A percentile compares a stretch with the other conserved stretches of the same genome.
These are phyloP conservation scores for Leccinum incarnatum DNA, from an alignment of 768 basidiomycete genomes.

Conservation along the genomic window DNA sequence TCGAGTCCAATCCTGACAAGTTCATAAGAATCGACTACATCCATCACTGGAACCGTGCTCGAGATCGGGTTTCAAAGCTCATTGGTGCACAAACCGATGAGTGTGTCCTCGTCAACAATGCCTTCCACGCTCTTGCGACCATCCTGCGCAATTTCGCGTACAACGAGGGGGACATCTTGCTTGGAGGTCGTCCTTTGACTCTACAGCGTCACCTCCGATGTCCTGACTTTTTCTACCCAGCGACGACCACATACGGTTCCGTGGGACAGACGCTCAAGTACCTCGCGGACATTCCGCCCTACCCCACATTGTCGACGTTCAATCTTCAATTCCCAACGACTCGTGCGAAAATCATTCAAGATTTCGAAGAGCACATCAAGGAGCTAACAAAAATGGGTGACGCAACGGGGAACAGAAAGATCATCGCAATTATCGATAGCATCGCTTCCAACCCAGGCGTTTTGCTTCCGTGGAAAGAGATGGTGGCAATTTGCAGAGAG, in stretches of 20 bases:
- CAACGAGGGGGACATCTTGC: slow-evolving; percentile 57
- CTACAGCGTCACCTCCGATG: not conserved
- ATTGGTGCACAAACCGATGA: slow-evolving; percentile 56
- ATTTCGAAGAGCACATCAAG: slow-evolving; percentile 42
- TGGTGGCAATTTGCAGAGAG: slow-evolving; percentile 61
- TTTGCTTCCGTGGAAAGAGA: slow-evolving; percentile 66
- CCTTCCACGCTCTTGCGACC: slow-evolving; percentile 50
- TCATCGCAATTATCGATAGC: slow-evolving; percentile 68
- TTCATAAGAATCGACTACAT: slow-evolving; percentile 44
- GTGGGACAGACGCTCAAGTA: slow-evolving; percentile 50
- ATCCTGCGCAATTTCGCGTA: slow-evolving; percentile 59
- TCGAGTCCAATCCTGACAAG: slow-evolving; percentile 56
- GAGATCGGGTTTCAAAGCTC: slow-evolving; percentile 45
- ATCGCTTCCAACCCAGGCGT: slow-evolving; percentile 63
- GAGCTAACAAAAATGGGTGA: slow-evolving; percentile 25
- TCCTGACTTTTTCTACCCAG: slow-evolving; percentile 30
- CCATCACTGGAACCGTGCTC: slow-evolving; percentile 36
- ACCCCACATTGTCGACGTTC: slow-evolving; percentile 44
- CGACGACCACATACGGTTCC: slow-evolving; percentile 56
- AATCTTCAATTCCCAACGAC: slow-evolving; percentile 53
- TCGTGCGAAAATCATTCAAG: slow-evolving; percentile 50
- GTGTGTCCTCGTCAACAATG: slow-evolving; percentile 44
- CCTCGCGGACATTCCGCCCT: slow-evolving; percentile 52
- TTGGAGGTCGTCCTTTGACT: slow-evolving; percentile 36
- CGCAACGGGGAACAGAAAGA: slow-evolving; percentile 34